These are phyloP conservation scores for Emmonsia crescens DNA, from an alignment of 2,329 filamentous ascomycete species.

Conservation along the genomic window DNA sequence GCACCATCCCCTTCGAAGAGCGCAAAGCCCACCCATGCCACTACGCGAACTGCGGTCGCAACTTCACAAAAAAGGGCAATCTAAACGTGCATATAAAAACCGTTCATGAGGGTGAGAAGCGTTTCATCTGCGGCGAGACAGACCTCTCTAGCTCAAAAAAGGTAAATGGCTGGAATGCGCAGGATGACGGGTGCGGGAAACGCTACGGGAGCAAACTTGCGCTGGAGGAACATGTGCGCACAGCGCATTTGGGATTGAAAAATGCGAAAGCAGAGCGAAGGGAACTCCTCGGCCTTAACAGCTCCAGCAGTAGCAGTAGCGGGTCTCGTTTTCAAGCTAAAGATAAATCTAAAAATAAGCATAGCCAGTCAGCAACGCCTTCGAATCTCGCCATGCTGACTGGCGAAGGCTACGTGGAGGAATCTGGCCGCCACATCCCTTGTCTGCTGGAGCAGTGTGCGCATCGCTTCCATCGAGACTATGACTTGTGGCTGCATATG, in stretches of 20 bases:
- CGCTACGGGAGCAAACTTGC: conserved; percentile 66
- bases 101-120: conserved; percentile 60
- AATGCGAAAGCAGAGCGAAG: conserved; percentile 32
- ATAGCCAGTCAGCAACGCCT: conserved; percentile 16
- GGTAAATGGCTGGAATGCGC: conserved; percentile 51
- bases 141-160: conserved; percentile 49
- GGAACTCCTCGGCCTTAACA: conserved; percentile 22
- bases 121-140: conserved; percentile 67
- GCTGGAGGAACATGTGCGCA: conserved; percentile 75
- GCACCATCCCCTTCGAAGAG: conserved; percentile 46
- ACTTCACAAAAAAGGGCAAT: conserved; percentile 76
- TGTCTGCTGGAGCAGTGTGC: conserved; percentile 43
- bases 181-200: conserved; percentile 59
- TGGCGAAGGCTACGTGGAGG: conserved; percentile 44
- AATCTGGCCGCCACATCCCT: conserved; percentile 38
- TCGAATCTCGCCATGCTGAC: conserved; percentile 42
- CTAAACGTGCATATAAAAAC: conserved; percentile 67
- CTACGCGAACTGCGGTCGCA: conserved; percentile 57
- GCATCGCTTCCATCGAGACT: conserved; percentile 46
- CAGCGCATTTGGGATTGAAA: conserved; percentile 60
- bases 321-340: neutral
- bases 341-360: conserved; percentile 11
- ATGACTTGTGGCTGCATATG: conserved; percentile 49
- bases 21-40: conserved; percentile 58
- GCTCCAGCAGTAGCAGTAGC: neutral